Percentiles rank a stretch among this genome's conserved stretches.
Conservation (phyloP, 1,139 yeast species). For the Groenewaldozyma sp. region DNA sequence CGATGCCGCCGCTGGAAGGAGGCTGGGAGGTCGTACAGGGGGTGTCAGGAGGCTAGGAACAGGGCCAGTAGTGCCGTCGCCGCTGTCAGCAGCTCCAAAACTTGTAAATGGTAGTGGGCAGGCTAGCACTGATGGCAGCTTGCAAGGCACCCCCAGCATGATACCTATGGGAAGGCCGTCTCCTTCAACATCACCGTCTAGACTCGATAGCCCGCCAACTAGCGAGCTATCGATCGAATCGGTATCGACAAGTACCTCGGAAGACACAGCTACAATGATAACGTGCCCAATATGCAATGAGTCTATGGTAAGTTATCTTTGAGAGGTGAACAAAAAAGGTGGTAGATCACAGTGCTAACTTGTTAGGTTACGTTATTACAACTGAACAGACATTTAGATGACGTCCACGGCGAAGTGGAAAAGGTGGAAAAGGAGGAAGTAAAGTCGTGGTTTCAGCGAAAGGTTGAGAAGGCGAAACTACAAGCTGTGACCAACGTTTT, state of each 20-base stretch:
- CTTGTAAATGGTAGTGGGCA: too few relatives aligned
- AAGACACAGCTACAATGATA: conserved; percentile 16
- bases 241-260: conserved; percentile 13
- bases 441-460: conserved; percentile 31
- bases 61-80: conserved; percentile 6
- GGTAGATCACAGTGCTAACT: background rate
- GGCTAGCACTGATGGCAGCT: conserved; percentile 4
- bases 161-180: too few relatives aligned
- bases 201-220: conserved; percentile 10
- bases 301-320: conserved; percentile 34
- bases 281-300: conserved; percentile 68
- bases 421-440: conserved; percentile 29
- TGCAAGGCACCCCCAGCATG: background rate
- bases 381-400: conserved; percentile 67
- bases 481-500: conserved; percentile 24
- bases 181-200: conserved; percentile 3
- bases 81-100: too few relatives aligned
- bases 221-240: conserved; percentile 18
- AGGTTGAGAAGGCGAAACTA: conserved; percentile 24
- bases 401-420: conserved; percentile 41
- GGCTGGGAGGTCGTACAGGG: too few relatives aligned
- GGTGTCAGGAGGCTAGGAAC: conserved; percentile 3
- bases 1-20: too few relatives aligned
- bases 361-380: conserved; percentile 37
- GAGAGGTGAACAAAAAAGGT: background rate